Evolutionary conservation across 2,329 filamentous ascomycete genomes (phyloP).

Genomic region (Xylaria sp.): DNA sequence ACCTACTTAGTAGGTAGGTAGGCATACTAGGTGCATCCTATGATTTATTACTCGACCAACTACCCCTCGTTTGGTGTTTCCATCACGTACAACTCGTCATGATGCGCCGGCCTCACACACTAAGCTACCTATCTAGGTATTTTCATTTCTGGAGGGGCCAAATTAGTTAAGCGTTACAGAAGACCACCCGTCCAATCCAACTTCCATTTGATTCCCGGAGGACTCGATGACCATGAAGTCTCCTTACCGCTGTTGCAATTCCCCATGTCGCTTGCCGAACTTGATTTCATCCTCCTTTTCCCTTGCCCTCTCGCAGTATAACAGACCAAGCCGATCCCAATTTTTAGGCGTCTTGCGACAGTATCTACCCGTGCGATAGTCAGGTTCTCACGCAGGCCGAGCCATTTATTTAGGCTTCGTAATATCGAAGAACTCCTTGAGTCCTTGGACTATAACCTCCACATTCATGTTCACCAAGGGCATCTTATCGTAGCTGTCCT

Average conservation of each 20-base stretch:
- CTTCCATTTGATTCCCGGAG: background rate
- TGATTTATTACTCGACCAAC: background rate
- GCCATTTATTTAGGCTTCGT: conserved; percentile 63
- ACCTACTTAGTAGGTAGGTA: too few relatives aligned
- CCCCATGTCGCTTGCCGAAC: background rate
- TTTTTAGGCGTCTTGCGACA: background rate
- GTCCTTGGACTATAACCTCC: conserved; percentile 80
- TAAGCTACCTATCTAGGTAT: background rate
- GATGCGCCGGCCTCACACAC: background rate
- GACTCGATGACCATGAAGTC: background rate
- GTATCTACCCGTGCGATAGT: background rate
- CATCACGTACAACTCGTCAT: background rate
- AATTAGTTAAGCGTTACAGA: background rate
- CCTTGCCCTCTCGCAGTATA: background rate
- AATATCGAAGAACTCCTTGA: conserved; percentile 82
- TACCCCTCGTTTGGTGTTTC: background rate
- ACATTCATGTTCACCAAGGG: conserved; percentile 89
- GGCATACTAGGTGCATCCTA: background rate
- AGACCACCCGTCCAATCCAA: conserved; percentile 7
- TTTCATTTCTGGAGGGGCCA: background rate
- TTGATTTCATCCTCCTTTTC: background rate
- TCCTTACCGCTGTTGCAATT: background rate
- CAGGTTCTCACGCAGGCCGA: background rate
- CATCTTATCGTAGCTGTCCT: conserved; percentile 85
- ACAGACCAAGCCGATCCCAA: background rate